phyloP scores from a whole-genome alignment of 73 alveolate genomes.

The Paramecium tetraurelia region DNA sequence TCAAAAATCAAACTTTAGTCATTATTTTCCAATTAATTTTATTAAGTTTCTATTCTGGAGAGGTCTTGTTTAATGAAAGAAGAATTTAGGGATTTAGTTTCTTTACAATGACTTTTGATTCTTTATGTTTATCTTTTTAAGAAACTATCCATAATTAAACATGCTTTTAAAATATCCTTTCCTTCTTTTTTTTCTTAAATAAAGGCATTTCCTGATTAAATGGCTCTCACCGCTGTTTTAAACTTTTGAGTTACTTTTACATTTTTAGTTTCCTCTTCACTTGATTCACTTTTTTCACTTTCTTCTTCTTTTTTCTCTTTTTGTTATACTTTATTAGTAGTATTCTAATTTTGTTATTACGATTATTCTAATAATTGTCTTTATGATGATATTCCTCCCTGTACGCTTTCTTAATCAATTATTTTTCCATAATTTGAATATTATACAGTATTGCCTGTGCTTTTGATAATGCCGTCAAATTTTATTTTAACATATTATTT shows the following conservation, averaged over 20 bases:
- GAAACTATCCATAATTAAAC: slow-evolving; percentile 24
- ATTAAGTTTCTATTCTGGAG: neutral
- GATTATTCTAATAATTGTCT: neutral
- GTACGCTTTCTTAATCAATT: neutral
- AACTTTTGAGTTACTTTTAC: neutral
- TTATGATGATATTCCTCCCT: neutral
- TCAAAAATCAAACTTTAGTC: neutral
- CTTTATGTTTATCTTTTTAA: neutral
- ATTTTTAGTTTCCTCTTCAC: neutral
- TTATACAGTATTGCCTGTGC: neutral
- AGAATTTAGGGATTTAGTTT: neutral
- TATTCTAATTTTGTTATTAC: neutral
- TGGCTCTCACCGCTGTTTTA: neutral
- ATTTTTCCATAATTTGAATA: neutral
- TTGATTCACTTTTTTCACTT: neutral
- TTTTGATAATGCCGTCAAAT: neutral
- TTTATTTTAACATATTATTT: neutral
- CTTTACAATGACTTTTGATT: neutral
- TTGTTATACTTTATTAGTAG: neutral
- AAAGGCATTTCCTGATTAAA: neutral
- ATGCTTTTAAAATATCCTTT: neutral
- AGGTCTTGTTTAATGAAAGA: neutral
- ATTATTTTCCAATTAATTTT: neutral
- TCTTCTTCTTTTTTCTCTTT: neutral
- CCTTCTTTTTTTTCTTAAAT: neutral